A percentile compares a stretch with the other conserved stretches of the same genome.
These are phyloP conservation scores for Boletus subparvulus DNA, from an alignment of 768 basidiomycete species.

Conservation along the genomic window DNA sequence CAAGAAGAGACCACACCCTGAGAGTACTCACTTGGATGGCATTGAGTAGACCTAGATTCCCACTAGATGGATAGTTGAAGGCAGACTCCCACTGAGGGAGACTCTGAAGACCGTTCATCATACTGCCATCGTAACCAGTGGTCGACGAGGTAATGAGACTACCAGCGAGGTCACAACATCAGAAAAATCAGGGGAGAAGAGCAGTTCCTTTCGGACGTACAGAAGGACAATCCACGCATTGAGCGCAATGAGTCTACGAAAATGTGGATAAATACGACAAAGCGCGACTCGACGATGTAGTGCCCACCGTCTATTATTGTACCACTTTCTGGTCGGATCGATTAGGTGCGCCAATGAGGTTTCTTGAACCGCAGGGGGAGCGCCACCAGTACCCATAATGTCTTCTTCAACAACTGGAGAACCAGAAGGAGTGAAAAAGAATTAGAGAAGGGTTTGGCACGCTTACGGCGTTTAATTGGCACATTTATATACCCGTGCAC, in stretches of 20 bases:
- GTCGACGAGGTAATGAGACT: constrained; percentile 74
- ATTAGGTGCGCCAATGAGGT: constrained; percentile 53
- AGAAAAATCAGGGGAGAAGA: neutral
- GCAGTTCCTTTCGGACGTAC: constrained; percentile 36
- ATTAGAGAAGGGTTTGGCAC: constrained; percentile 31
- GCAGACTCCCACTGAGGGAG: constrained; percentile 62
- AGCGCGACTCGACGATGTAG: neutral
- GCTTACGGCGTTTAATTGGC: neutral
- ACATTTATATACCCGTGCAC: neutral
- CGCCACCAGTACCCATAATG: constrained; percentile 56
- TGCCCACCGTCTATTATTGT: constrained; percentile 66
- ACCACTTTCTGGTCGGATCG: constrained; percentile 69
- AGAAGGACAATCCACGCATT: constrained; percentile 71
- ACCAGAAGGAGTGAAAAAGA: constrained; percentile 5
- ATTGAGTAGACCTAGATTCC: constrained; percentile 64
- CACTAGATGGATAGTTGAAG: constrained; percentile 56
- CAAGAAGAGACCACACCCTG: neutral
- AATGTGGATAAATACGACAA: neutral
- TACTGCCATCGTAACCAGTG: constrained; percentile 73
- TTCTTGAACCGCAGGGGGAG: constrained; percentile 27
- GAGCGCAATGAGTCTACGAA: constrained; percentile 53
- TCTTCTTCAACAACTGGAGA: neutral
- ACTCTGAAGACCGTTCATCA: constrained; percentile 80
- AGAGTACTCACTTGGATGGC: constrained; percentile 58
- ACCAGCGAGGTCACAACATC: neutral